Evolutionary conservation across 169 alveolate species (phyloP), one percentile per base, ranked within the genome.

Genomic region (Pseudocohnilembus persalinus): DNA sequence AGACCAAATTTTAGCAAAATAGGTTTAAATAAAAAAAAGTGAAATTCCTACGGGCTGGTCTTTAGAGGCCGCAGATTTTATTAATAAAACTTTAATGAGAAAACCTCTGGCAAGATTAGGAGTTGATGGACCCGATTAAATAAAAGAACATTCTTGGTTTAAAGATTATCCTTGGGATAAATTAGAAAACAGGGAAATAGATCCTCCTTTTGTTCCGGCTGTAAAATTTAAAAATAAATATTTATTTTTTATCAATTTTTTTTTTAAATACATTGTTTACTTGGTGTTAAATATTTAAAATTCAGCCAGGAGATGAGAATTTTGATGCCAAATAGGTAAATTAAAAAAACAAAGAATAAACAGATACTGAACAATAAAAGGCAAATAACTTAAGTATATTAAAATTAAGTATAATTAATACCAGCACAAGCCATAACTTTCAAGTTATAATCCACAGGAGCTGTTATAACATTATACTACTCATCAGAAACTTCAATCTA

Each of bases 1-100:
- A 88, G 96, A 94, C 30, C 84, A 91, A 29, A 92, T 94, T 76
- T 83, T 94, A 49, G n/a, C n/a, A n/a, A n/a, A n/a, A n/a, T n/a
- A n/a, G n/a, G n/a, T n/a, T n/a, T n/a, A n/a, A n/a, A n/a, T 90
- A 94, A 0, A 92, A 87, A 77, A 88, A 94, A 89, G 92, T 90
- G 25, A 90, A 88, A 90, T 92, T 15, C 97, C 97, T 30, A 88
- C 85, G 74, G 94, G 94, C 26, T 93, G 97, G 97, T 78, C 92
- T 64, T 34, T 87, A 0, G 95, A 91, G 77, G 88, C 93, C 33
- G 95, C 95, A 29, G 97, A 93, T 83, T 93, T 93, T 81, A 83
- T 91, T 26, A 93, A 93, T 81, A 88, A 89, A 76, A 73, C 82
- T 49, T 33, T 83, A 49, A 83, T 77, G 88, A 88, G 95, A 86